Evolutionary conservation across 176 grass and related monocot species (phyloP).

Genomic region (Carex cristatella): DNA sequence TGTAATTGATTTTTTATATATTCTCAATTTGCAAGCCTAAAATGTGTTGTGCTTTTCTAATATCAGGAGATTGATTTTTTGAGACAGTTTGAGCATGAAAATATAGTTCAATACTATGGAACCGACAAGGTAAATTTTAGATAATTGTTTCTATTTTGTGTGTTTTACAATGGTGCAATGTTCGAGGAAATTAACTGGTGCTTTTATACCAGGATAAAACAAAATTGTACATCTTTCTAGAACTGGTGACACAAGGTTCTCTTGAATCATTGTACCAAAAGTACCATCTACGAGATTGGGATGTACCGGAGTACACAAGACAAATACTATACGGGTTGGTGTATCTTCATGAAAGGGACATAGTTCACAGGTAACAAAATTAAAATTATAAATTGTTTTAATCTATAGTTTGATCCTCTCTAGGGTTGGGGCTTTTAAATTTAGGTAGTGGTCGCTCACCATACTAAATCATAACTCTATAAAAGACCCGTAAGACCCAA

Average conservation of each 20-base stretch:
- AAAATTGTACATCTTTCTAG: constrained; percentile 85
- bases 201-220: constrained; percentile 63
- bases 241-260: constrained; percentile 97
- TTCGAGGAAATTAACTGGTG: constrained; percentile 9
- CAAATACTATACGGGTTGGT: constrained; percentile 85
- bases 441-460: background rate
- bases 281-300: constrained; percentile 64
- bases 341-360: constrained; percentile 87
- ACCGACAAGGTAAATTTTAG: constrained; percentile 81
- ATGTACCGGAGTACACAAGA: constrained; percentile 85
- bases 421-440: background rate
- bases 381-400: background rate
- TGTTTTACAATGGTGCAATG: background rate
- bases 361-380: constrained; percentile 72
- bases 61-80: constrained; percentile 81
- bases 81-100: constrained; percentile 98
- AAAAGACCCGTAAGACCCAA: background rate
- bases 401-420: background rate
- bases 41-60: constrained; percentile 21
- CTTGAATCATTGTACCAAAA: constrained; percentile 78
- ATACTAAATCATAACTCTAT: background rate
- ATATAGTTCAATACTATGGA: constrained; percentile 99
- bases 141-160: background rate
- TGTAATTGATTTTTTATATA: constrained; percentile 15
- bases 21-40: constrained; percentile 17